Conservation (phyloP, 179 eudicot species). For the Sideroxylon spinosum region DNA sequence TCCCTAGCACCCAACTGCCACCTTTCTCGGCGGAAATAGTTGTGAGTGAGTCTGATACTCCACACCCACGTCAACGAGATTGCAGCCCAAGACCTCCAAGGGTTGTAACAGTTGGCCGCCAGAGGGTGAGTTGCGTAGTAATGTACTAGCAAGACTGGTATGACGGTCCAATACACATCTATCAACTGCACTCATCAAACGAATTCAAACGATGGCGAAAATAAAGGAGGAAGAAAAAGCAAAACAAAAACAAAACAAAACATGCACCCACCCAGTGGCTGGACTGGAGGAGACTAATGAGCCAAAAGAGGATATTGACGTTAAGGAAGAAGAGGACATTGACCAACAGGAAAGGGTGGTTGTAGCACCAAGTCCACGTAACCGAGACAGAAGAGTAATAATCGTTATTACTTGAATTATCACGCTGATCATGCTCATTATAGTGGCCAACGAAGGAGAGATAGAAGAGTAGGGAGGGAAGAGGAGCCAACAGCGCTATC, state of each 20-base stretch:
- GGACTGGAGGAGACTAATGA: slow-evolving; percentile 61
- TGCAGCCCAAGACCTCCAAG: slow-evolving; percentile 60
- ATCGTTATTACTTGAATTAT: not conserved
- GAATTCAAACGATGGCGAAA: not conserved
- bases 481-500: slow-evolving; percentile 55
- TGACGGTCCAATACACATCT: slow-evolving; percentile 85
- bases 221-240: not conserved
- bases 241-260: too few species aligned
- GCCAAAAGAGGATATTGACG: slow-evolving; percentile 73
- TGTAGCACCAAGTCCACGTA: slow-evolving; percentile 68
- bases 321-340: slow-evolving; percentile 73
- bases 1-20: slow-evolving; percentile 94
- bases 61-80: slow-evolving; percentile 66
- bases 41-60: slow-evolving; percentile 75
- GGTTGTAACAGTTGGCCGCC: slow-evolving; percentile 41
- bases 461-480: slow-evolving; percentile 74
- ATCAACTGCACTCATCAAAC: slow-evolving; percentile 64
- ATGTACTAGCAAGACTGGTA: slow-evolving; percentile 63
- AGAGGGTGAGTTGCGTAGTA: slow-evolving; percentile 70
- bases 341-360: slow-evolving; percentile 70
- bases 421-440: slow-evolving; percentile 1
- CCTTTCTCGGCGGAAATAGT: slow-evolving; percentile 78
- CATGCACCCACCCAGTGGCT: slow-evolving; percentile 65
- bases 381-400: slow-evolving; percentile 16
- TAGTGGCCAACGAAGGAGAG: slow-evolving; percentile 48